Evolutionary conservation across 2,329 filamentous ascomycete genomes (phyloP), one percentile per base, ranked within the genome.

Genomic region (Paramyrothecium sp.): DNA sequence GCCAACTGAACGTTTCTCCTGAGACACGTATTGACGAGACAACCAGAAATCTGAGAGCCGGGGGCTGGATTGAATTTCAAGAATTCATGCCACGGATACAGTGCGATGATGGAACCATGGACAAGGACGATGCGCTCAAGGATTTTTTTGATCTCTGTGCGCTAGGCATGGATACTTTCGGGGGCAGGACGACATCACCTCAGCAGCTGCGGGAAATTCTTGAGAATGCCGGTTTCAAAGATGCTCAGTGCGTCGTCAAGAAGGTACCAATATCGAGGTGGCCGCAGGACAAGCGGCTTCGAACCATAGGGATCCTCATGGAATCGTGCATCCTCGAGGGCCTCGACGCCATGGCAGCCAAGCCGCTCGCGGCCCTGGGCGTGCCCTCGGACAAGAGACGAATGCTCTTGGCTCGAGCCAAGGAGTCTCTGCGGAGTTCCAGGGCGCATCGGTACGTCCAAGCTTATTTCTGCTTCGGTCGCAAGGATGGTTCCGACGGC

Each of bases 41-140:
- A 49, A 16, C 13, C 47, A 78, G 74, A 11, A 69, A 80, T 56
- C 62, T 80, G 12, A 72, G 68, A 47, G 73, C 74, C 1, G 81
- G 81, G n/a, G 80, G 79, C 50, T 82, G 79, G 76, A 70, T 83
- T 38, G 81, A 83, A 60, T 75, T 81, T 46, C 78, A 80, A 21
- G 80, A 82, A 54, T 69, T 79, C 30, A 71, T 76, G 49, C 71
- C 71, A 13, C 67, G 67, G 22, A 69, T 78, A 13, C 65, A 70
- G 26, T 80, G 74, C 59, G 78, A 81, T 58, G 76, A 80, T 54
- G 72, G 66, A 47, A 76, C 76, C 11, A 78, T 81, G 73, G 63
- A 66, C 2, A 63, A 69, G 3, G 70, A 78, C 54, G 73, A 79
- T 49, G 68, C 73, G 3, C 62, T 79, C 38, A 64, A 63, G 22